Conservation (phyloP, 768 basidiomycete species). For the Pholiota conissans region DNA sequence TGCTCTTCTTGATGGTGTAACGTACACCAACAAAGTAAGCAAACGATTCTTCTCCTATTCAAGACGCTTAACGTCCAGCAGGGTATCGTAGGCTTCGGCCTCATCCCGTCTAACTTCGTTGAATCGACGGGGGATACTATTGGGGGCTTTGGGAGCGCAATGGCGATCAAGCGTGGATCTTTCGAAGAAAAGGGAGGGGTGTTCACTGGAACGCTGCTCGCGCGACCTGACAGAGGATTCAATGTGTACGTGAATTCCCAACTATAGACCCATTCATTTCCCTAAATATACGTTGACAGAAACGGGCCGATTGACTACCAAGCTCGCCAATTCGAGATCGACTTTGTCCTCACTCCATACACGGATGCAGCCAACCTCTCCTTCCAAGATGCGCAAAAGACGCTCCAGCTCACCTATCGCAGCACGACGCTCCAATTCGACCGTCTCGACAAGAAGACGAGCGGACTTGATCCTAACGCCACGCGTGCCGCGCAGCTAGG, state of each 20-base stretch:
- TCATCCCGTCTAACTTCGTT: conserved; percentile 54
- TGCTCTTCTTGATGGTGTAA: conserved; percentile 2
- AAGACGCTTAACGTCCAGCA: conserved; percentile 15
- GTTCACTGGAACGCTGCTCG: conserved; percentile 51
- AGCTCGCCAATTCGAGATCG: conserved; percentile 57
- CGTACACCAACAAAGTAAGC: conserved; percentile 15
- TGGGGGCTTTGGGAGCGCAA: conserved; percentile 64
- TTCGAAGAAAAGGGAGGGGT: conserved; percentile 27
- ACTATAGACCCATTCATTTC: neutral
- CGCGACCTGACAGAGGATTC: conserved; percentile 60
- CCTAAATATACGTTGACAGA: conserved; percentile 35
- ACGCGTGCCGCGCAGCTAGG: conserved; percentile 35
- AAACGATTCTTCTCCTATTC: neutral
- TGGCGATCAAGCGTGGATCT: conserved; percentile 54
- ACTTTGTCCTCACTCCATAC: conserved; percentile 60
- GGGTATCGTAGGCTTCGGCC: conserved; percentile 61
- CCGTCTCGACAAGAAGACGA: conserved; percentile 41
- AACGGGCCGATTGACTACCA: conserved; percentile 60
- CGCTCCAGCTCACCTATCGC: conserved; percentile 50
- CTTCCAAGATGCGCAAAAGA: conserved; percentile 50
- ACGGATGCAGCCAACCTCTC: conserved; percentile 41
- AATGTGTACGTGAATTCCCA: conserved; percentile 44
- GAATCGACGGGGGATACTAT: conserved; percentile 62
- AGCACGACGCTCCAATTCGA: conserved; percentile 52
- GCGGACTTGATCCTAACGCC: conserved; percentile 50